Evolutionary conservation across 1,139 yeast genomes (phyloP).

Genomic region (Taphrina flavorubra): DNA sequence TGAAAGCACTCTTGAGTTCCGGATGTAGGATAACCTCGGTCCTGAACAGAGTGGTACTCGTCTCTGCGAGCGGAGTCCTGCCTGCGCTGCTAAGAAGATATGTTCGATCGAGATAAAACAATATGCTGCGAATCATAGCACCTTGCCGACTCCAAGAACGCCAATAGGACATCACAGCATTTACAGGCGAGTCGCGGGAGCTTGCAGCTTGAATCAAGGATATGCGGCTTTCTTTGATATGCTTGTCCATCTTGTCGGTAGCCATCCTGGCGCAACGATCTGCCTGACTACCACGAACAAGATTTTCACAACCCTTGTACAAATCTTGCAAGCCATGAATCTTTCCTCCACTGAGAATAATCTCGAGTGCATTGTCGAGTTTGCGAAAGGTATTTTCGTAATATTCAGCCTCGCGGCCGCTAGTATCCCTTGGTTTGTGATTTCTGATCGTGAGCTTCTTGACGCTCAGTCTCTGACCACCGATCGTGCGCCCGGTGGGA

Average conservation of each 20-base stretch:
- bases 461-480: constrained; percentile 14
- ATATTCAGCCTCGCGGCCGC: constrained; percentile 43
- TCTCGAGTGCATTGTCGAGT: constrained; percentile 47
- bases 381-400: constrained; percentile 46
- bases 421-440: constrained; percentile 32
- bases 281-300: constrained; percentile 51
- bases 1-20: constrained; percentile 2
- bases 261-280: constrained; percentile 32
- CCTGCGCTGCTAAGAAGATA: constrained; percentile 50
- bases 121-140: constrained; percentile 49
- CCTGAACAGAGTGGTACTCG: constrained; percentile 47
- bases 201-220: neutral
- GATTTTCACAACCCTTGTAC: constrained; percentile 53
- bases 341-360: constrained; percentile 46
- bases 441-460: constrained; percentile 26
- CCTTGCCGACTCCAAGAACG: constrained; percentile 48
- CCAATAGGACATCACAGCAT: constrained; percentile 47
- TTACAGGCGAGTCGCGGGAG: constrained; percentile 42
- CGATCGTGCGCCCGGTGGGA: constrained; percentile 17
- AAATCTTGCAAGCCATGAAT: constrained; percentile 49
- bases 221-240: constrained; percentile 39
- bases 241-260: constrained; percentile 43
- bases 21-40: constrained; percentile 13
- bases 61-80: constrained; percentile 48
- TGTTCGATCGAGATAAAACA: constrained; percentile 53